phyloP scores from a whole-genome alignment of 371 early-diverging fungal species.

The Fennellomyces sp. region DNA sequence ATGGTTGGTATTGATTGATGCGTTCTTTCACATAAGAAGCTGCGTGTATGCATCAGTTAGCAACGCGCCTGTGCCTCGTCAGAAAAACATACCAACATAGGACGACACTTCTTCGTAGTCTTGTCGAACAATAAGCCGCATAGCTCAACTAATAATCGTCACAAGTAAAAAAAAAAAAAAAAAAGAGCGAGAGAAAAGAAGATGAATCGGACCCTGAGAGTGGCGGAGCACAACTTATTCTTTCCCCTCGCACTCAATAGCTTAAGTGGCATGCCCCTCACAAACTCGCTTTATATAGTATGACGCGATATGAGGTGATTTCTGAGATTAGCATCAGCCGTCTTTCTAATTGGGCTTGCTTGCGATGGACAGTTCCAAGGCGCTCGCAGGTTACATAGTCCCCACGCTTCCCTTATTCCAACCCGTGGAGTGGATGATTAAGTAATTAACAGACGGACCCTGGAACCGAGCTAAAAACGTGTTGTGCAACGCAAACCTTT shows the following conservation, averaged over 20 bases:
- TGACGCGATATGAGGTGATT: too few relatives aligned
- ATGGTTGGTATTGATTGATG: constrained; percentile 79
- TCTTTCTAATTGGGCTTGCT: too few relatives aligned
- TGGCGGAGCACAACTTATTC: neutral
- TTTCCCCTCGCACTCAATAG: too few relatives aligned
- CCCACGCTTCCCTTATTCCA: too few relatives aligned
- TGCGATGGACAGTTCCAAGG: too few relatives aligned
- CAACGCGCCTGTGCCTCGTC: neutral
- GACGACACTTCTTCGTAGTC: constrained; percentile 68
- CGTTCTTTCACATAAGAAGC: constrained; percentile 84
- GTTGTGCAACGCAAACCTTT: neutral
- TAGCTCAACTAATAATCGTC: constrained; percentile 11
- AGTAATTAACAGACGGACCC: neutral
- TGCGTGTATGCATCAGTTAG: constrained; percentile 10
- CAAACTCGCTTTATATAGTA: too few relatives aligned
- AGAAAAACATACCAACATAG: constrained; percentile 53
- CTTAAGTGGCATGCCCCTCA: too few relatives aligned
- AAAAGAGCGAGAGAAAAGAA: neutral
- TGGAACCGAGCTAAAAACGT: neutral
- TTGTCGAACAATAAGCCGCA: constrained; percentile 75
- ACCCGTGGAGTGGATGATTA: constrained; percentile 1
- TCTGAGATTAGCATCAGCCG: too few relatives aligned
- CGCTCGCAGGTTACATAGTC: too few relatives aligned
- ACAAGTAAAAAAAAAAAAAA: neutral
- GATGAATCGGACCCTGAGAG: neutral